phyloP scores from a whole-genome alignment of 2,329 filamentous ascomycete genomes.

The Fusarium kyushuense region DNA sequence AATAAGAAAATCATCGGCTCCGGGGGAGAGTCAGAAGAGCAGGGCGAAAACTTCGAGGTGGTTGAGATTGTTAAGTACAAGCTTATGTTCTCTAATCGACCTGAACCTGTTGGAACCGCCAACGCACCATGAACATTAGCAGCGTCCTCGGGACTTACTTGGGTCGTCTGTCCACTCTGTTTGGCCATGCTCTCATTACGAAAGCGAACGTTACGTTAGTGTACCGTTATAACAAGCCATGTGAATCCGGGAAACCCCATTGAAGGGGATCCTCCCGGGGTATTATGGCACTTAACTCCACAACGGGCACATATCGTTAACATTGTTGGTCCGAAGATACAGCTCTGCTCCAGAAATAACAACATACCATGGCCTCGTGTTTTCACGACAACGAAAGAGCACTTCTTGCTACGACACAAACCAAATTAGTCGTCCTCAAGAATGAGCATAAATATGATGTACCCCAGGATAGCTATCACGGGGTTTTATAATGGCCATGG shows the following conservation, averaged over 20 bases:
- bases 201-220: neutral
- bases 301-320: neutral
- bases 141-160: neutral
- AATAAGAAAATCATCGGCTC: constrained; percentile 58
- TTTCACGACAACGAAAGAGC: neutral
- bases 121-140: constrained; percentile 46
- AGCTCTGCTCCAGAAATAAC: neutral
- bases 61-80: constrained; percentile 90
- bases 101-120: constrained; percentile 80
- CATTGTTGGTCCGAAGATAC: neutral
- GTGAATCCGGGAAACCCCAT: neutral
- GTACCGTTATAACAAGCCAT: neutral
- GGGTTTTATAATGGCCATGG: too few species aligned
- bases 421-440: neutral
- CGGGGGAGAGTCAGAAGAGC: constrained; percentile 55
- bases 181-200: neutral
- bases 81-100: constrained; percentile 83
- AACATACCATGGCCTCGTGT: neutral
- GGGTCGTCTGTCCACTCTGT: neutral
- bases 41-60: constrained; percentile 75
- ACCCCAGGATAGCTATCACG: neutral
- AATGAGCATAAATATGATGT: neutral
- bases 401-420: neutral
- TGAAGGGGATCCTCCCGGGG: too few species aligned
- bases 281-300: neutral